Evolutionary conservation across 345 rosid species (phyloP).

Genomic region (Clarkia xantiana): DNA sequence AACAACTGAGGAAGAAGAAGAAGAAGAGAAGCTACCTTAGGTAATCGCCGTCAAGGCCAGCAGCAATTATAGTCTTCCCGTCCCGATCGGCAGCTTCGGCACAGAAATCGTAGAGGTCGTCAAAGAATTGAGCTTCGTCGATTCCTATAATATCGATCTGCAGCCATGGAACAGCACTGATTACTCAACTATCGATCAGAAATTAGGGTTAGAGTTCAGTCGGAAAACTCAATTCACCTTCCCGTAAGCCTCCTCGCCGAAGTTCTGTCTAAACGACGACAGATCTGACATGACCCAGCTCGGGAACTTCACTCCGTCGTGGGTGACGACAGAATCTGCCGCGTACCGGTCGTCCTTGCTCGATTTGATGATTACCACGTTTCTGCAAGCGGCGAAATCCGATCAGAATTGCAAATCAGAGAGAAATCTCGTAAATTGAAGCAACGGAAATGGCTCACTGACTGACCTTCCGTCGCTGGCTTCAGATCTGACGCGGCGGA

Average conservation of each 20-base stretch:
- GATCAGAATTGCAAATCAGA: not conserved
- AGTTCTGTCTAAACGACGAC: conserved; percentile 28
- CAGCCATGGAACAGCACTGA: not conserved
- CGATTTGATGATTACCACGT: conserved; percentile 64
- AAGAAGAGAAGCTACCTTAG: conserved; percentile 31
- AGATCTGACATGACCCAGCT: conserved; percentile 78
- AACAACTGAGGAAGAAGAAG: no score
- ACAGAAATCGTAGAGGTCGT: conserved; percentile 89
- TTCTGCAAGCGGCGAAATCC: conserved; percentile 18
- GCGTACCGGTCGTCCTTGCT: conserved; percentile 71
- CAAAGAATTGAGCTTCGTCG: conserved; percentile 90
- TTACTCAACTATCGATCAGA: no score
- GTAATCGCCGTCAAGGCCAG: conserved; percentile 89
- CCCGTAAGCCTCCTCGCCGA: conserved; percentile 50
- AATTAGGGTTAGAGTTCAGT: no score
- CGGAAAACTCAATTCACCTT: conserved; percentile 21
- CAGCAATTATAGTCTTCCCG: conserved; percentile 57
- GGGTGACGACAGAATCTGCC: conserved; percentile 59
- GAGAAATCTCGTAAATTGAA: not conserved
- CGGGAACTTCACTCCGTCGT: conserved; percentile 67
- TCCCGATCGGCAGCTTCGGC: conserved; percentile 70
- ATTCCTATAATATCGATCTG: conserved; percentile 90
- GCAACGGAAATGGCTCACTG: not conserved
- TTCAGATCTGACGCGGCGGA: conserved; percentile 68
- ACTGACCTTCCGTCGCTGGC: conserved; percentile 42